phyloP scores from a whole-genome alignment of 2,329 filamentous ascomycete species.

The Trichoderma aggressivum region DNA sequence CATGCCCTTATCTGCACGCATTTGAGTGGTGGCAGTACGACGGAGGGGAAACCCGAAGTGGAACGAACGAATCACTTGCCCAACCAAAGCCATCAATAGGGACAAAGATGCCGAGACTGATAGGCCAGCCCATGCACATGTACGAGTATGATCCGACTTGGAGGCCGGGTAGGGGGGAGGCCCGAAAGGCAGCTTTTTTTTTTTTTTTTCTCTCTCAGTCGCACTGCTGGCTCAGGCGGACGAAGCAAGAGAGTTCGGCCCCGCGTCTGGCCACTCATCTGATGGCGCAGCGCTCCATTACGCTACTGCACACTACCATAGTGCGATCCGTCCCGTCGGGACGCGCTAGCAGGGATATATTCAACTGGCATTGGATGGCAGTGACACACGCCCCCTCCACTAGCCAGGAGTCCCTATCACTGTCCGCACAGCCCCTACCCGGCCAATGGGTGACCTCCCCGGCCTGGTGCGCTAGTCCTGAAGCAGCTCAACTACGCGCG shows the following conservation, averaged over 20 bases:
- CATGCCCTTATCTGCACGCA: background rate
- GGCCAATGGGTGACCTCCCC: conserved; percentile 30
- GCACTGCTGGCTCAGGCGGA: conserved; percentile 7
- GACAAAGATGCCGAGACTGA: background rate
- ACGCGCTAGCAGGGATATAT: conserved; percentile 31
- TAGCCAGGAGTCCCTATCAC: background rate
- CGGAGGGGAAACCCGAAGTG: background rate
- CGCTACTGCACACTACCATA: conserved; percentile 27
- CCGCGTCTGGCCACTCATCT: conserved; percentile 27
- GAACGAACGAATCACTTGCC: background rate
- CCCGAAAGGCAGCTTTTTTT: conserved; percentile 1
- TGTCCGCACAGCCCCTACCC: conserved; percentile 12
- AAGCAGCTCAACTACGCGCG: conserved; percentile 28
- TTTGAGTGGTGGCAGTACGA: background rate
- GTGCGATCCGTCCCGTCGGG: conserved; percentile 37
- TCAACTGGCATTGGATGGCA: conserved; percentile 23
- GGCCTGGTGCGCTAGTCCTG: conserved; percentile 21
- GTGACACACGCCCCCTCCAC: conserved; percentile 20
- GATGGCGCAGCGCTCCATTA: conserved; percentile 22
- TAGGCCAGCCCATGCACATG: background rate
- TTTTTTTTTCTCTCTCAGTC: background rate
- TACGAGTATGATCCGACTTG: background rate
- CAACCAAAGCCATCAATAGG: background rate
- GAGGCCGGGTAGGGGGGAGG: background rate
- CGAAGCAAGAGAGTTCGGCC: conserved; percentile 19